Base-by-base conservation (phyloP, 1,284 basidiomycete species). In the Naganishia sp. region DNA sequence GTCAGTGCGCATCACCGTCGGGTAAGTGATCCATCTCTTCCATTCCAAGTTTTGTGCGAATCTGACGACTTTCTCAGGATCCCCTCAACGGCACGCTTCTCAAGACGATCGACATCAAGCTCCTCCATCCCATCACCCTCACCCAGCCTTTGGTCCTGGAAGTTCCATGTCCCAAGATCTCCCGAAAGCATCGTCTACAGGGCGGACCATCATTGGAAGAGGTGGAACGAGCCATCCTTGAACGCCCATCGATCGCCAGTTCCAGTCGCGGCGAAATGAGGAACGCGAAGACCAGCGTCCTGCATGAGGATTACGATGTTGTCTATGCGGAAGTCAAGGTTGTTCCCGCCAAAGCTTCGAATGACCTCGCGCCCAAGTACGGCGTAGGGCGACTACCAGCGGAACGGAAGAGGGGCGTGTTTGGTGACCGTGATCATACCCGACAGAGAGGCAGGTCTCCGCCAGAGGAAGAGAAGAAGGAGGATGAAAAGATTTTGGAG, bases 1-100 rank as follows among this genome's bases (percentile, higher is more conserved):
- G 31, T 75, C 25, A 33, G 63, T 11, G 45, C 77, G 18, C 23
- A 48, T 44, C 66, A 67, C 31, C 43, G 36, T 21, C 53, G 66
- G n/a, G 66, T 64, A 33, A 64, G 66, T 43, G 16, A 10, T 10
- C 11, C n/a, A 18, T 13, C 21, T n/a, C 16, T 28, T 28, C 54
- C 42, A 31, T 25, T 16, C 13, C 25, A 11, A 44, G 25, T 28
- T 23, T 28, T 10, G 18, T 54, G 25, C 44, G 21, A 28, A 43
- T 43, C 52, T 13, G 23, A 39, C 13, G 18, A 25, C 6, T 31
- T 25, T 48, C 21, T 28, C 44, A 63, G 52, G 42, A 55, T 54
- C 46, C 54, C 28, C 25, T 48, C 11, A 55, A 55, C 43, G 48
- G 48, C 44, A 56, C 55, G 13, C 36, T 55, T n/a, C 13, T 48